These are phyloP conservation scores for Penicillium aurantiogriseum DNA, from an alignment of 2,329 filamentous ascomycete genomes.

Conservation along the genomic window DNA sequence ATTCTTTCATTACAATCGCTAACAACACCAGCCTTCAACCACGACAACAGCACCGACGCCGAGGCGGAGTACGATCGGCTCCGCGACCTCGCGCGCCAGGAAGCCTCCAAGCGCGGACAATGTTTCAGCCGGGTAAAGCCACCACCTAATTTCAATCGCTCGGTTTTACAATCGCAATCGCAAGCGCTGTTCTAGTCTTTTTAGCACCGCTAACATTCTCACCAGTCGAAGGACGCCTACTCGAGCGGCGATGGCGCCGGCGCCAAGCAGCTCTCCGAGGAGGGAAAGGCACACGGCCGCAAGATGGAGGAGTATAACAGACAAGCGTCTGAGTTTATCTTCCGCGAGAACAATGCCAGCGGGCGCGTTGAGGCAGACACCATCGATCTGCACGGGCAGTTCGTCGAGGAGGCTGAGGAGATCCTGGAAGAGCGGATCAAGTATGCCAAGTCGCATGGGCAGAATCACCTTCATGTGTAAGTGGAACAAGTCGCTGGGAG, in stretches of 20 bases:
- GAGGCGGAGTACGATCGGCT: slow-evolving; percentile 92
- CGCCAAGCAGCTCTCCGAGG: slow-evolving; percentile 80
- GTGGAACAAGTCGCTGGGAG: slow-evolving; percentile 21
- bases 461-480: slow-evolving; percentile 80
- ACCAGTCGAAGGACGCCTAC: slow-evolving; percentile 67
- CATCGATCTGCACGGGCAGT: slow-evolving; percentile 92
- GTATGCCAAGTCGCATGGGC: slow-evolving; percentile 69
- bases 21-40: slow-evolving; percentile 65
- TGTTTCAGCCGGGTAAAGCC: slow-evolving; percentile 69
- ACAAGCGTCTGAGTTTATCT: slow-evolving; percentile 90
- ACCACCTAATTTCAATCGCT: not conserved
- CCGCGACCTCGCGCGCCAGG: slow-evolving; percentile 75
- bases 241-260: slow-evolving; percentile 73
- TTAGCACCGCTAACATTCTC: slow-evolving; percentile 43
- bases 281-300: slow-evolving; percentile 79
- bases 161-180: not conserved
- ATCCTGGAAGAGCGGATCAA: slow-evolving; percentile 84
- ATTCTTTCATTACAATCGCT: slow-evolving; percentile 3
- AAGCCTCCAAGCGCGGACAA: slow-evolving; percentile 72
- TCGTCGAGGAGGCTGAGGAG: slow-evolving; percentile 89
- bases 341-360: slow-evolving; percentile 85
- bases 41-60: slow-evolving; percentile 62
- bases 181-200: not conserved
- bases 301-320: slow-evolving; percentile 86
- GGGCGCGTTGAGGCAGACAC: slow-evolving; percentile 74